Base-by-base conservation (phyloP, 495 filamentous ascomycete species). In the Xylaria telfairii region DNA sequence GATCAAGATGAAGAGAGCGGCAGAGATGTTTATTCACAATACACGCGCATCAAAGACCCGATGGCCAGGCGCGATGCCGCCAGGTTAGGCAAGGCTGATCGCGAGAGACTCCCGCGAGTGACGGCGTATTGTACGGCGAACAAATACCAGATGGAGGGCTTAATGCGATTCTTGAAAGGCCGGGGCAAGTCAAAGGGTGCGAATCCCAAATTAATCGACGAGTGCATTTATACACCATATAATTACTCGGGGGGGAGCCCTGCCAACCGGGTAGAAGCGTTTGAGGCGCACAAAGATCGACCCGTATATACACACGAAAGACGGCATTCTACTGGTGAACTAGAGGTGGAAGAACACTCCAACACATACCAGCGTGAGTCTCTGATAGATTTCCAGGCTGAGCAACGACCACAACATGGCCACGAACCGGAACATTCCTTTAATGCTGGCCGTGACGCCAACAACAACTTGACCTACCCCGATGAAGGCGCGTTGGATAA, bases 41-140 rank as follows among this genome's bases (percentile, higher is more conserved):
- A 97, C 87, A 82, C 88, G 12, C 90, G 96, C 42, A 98, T 99
- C 81, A 98, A 98, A 80, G 96, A 99, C 78, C 94, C 94, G 3
- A 96, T 93, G 0, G 95, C 96, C 15, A 85, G 96, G 64, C 89
- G 96, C 71, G 96, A 98, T 86, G 96, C 96, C 30, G 96, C 96
- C 42, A 83, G 94, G 66, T 81, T 99, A 30, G 96, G 96, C 42
- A 98, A 98, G 75, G 95, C 94, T 44, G 96, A 99, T 76, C 87
- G 96, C 47, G 92, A 94, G 65, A 87, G 89, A 70, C 82, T 99
- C 57, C 96, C 96, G 3, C 83, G 96, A 65, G 96, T 99, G 4
- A 98, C 96, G 30, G 96, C 96, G 21, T 98, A 98, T 81, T 97
- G 95, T 75, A 98, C 96, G 1, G 93, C 96, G 32, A 92, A 92